phyloP scores from a whole-genome alignment of 176 grass and related monocot species.

The Musa beccarii region DNA sequence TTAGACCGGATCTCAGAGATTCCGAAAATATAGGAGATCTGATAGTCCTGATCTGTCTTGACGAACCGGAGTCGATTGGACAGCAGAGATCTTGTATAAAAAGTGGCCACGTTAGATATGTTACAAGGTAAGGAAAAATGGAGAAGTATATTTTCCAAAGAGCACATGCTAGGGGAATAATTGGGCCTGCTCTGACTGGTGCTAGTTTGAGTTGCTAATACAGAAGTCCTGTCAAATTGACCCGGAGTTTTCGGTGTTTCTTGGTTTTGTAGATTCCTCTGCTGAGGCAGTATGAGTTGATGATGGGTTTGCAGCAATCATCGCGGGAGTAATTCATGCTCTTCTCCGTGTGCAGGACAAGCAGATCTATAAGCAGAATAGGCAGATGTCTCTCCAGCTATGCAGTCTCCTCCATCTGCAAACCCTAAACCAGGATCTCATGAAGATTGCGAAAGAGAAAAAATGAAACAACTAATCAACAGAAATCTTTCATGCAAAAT shows the following conservation, averaged over 20 bases:
- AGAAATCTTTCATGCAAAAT: too few relatives aligned
- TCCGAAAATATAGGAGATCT: conserved; percentile 77
- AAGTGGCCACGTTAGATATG: conserved; percentile 15
- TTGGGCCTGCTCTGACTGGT: conserved; percentile 42
- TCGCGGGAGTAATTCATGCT: conserved; percentile 30
- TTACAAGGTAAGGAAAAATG: conserved; percentile 3
- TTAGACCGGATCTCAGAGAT: conserved; percentile 67
- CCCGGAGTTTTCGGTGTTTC: conserved; percentile 28
- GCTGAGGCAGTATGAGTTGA: conserved; percentile 22
- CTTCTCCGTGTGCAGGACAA: conserved; percentile 33
- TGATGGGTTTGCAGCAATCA: conserved; percentile 29
- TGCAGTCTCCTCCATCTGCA: conserved; percentile 29
- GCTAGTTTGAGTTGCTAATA: conserved; percentile 41
- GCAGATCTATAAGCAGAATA: conserved; percentile 34
- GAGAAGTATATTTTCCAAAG: not conserved
- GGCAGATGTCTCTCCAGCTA: conserved; percentile 53
- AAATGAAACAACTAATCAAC: too few relatives aligned
- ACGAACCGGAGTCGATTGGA: conserved; percentile 45
- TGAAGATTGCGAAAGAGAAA: too few relatives aligned
- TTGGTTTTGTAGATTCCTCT: conserved; percentile 31
- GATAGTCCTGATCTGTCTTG: conserved; percentile 64
- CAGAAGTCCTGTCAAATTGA: conserved; percentile 42
- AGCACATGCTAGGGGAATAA: conserved; percentile 36
- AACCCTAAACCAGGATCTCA: not conserved
- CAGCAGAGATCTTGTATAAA: conserved; percentile 33